These are phyloP conservation scores for Schwanniomyces sp. DNA, from an alignment of 805 yeast species.

Conservation along the genomic window DNA sequence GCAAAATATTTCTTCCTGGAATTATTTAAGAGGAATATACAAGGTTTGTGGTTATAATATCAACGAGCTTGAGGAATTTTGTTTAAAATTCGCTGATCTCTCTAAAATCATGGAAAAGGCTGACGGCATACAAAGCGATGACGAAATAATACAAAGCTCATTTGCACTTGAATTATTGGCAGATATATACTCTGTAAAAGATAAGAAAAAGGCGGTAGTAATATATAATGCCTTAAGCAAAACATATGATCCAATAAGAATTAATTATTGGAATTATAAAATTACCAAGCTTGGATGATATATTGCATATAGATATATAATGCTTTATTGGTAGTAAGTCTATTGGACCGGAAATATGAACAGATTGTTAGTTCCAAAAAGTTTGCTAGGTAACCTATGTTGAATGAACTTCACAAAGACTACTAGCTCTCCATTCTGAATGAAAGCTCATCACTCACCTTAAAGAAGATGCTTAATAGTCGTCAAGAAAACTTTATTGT, in stretches of 20 bases:
- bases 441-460: background rate
- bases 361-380: background rate
- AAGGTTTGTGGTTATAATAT: slow-evolving; percentile 23
- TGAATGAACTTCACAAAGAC: background rate
- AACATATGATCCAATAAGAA: slow-evolving; percentile 62
- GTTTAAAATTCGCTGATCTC: slow-evolving; percentile 37
- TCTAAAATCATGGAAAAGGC: slow-evolving; percentile 10
- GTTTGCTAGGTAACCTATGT: background rate
- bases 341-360: no score
- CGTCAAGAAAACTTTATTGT: background rate
- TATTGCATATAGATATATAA: background rate
- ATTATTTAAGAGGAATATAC: slow-evolving; percentile 66
- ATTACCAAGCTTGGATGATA: slow-evolving; percentile 8
- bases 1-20: slow-evolving; percentile 85
- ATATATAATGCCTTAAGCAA: slow-evolving; percentile 53
- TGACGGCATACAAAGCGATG: slow-evolving; percentile 16
- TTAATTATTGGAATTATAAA: slow-evolving; percentile 60
- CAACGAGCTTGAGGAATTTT: slow-evolving; percentile 44
- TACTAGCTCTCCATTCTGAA: background rate
- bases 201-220: slow-evolving; percentile 31
- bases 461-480: background rate
- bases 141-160: slow-evolving; percentile 40
- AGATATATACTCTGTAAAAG: slow-evolving; percentile 38
- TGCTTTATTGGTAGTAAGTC: no score
- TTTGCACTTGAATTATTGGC: slow-evolving; percentile 67